Percentiles rank a stretch among this genome's conserved stretches.
Evolutionary conservation across 345 rosid species (phyloP).

Genomic region (Aethionema arabicum): DNA sequence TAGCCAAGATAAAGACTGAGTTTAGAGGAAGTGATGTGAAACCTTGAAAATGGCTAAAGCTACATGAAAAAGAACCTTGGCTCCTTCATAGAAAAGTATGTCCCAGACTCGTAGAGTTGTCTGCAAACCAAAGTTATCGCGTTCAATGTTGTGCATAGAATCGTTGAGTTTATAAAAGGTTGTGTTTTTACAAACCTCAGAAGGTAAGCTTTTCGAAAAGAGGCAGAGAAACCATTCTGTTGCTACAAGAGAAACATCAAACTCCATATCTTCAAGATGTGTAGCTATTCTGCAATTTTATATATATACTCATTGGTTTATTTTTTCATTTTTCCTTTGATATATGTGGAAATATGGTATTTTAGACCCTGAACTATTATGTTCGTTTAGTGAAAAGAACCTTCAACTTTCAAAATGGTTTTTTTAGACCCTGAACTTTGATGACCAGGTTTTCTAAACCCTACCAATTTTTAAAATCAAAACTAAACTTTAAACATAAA

Average conservation of each 20-base stretch:
- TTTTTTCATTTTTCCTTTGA: no score
- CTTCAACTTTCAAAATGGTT: no score
- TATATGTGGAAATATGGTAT: no score
- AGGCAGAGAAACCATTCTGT: slow-evolving; percentile 99
- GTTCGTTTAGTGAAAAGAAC: no score
- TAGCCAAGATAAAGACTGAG: neutral
- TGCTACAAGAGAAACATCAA: slow-evolving; percentile 97
- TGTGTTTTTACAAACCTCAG: slow-evolving; percentile 60
- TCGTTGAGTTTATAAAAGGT: neutral
- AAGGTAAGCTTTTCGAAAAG: slow-evolving; percentile 97
- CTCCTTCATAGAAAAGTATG: slow-evolving; percentile 82
- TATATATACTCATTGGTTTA: no score
- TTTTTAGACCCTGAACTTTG: no score
- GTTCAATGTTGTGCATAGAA: neutral
- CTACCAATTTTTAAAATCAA: no score
- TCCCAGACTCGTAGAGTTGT: slow-evolving; percentile 88
- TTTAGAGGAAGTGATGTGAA: neutral
- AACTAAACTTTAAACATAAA: no score
- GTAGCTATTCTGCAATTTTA: slow-evolving; percentile 65
- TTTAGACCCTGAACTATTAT: no score
- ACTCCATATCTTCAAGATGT: slow-evolving; percentile 86
- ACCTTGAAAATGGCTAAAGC: slow-evolving; percentile 90
- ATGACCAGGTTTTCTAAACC: no score
- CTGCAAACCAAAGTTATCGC: slow-evolving; percentile 36
- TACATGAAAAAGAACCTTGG: slow-evolving; percentile 74